Evolutionary conservation across 805 yeast genomes (phyloP), one percentile per base, ranked within the genome.

Genomic region (Kuraishia piskuri): DNA sequence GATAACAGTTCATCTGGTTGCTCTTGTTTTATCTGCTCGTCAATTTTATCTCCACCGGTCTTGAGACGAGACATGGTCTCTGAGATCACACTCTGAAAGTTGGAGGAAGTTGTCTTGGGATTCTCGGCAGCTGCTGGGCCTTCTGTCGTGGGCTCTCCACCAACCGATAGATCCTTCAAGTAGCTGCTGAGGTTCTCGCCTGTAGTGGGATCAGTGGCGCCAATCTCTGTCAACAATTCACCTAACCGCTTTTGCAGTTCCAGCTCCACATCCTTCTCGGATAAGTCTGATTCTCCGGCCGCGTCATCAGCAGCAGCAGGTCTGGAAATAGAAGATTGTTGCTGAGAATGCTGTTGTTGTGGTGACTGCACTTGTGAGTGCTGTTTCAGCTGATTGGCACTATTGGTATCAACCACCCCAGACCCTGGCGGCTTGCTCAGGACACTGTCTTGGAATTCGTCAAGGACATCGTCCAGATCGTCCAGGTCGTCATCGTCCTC

Each of bases 381-480:
- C 48, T 46, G 23, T 46, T n/a, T 8, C 25, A 6, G 48, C 40
- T 10, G n/a, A 22, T n/a, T 37, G 51, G 46, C 22, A 12, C 17
- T 20, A 7, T 22, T 21, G 19, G 52, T 14, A 19, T 55, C 40
- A 19, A 22, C 53, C 22, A 63, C 24, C 2, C 64, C 71, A 0
- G 78, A 69, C 2, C 83, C 87, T 1, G 86, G 87, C 1, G 86
- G 84, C 58, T 80, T 75, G 55, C 78, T 78, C 53, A 86, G 71
- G 0, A 84, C 76, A 54, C 83, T 88, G 56, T 84, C 88, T 46
- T 85, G 88, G 64, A 87, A 87, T 57, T 90, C 97, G 63, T 90
- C 96, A 51, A 92, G 73, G 55, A 89, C 74, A 61, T 89, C 96
- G 59, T 88, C 96, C 57, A 88, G 76, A 59, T 88, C 95, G 25